Evolutionary conservation across 176 grass and related monocot species (phyloP).

Genomic region (Oryza punctata): DNA sequence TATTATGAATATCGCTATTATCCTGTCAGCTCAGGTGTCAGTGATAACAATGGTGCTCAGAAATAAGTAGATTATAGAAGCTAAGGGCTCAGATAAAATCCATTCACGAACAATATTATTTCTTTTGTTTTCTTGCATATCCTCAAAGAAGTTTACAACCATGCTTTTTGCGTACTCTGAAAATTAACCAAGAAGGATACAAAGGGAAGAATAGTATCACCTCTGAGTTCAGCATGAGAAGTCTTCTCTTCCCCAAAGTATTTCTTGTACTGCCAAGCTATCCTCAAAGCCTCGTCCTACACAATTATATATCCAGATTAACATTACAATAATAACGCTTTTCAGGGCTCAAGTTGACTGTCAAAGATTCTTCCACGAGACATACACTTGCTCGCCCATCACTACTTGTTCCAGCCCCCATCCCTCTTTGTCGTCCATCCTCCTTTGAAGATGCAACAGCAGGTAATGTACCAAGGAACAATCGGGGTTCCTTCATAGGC

Average conservation of each 20-base stretch:
- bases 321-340: not conserved
- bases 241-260: slow-evolving; percentile 76
- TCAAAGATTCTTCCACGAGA: not conserved
- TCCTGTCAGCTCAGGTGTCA: not conserved
- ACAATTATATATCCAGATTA: slow-evolving; percentile 22
- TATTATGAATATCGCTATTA: not conserved
- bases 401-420: not conserved
- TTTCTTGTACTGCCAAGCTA: slow-evolving; percentile 98
- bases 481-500: slow-evolving; percentile 58
- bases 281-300: slow-evolving; percentile 85
- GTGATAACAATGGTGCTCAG: not conserved
- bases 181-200: slow-evolving; percentile 1
- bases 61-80: slow-evolving; percentile 9
- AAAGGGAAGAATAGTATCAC: slow-evolving; percentile 21
- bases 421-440: slow-evolving; percentile 34
- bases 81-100: not conserved
- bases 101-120: not conserved
- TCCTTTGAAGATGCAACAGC: slow-evolving; percentile 58
- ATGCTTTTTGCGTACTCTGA: not conserved
- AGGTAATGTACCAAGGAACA: slow-evolving; percentile 83
- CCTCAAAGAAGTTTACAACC: not conserved
- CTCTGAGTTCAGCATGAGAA: slow-evolving; percentile 49
- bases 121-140: not conserved
- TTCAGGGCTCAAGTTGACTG: not conserved
- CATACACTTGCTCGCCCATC: slow-evolving; percentile 53